Evolutionary conservation across 805 yeast species (phyloP), one percentile per base, ranked within the genome.

Genomic region (Candida stauntonica): DNA sequence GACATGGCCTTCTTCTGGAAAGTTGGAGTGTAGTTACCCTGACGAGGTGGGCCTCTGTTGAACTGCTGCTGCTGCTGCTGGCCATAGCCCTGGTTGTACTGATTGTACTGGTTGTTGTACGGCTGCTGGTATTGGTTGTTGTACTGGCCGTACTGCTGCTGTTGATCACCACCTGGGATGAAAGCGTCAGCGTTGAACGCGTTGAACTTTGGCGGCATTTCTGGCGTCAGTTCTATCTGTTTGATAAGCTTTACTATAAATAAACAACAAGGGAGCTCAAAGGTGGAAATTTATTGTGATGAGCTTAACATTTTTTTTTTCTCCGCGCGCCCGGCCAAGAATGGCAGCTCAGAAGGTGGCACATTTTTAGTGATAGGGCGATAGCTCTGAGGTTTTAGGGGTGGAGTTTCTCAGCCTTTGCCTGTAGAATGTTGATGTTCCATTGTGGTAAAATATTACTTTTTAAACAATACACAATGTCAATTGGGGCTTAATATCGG

Each of bases 171-270:
- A 17, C 47, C 47, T 6, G 70, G 68, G 20, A 34, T 43, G 39
- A 61, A 61, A 16, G 63, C 26, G 8, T 48, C 54, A 2, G 69
- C 61, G 39, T 50, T 59, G 17, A 35, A 38, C 1, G 61, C 52
- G 48, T 66, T 67, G 50, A 61, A 66, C 48, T 63, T 67, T 29
- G 72, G 72, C 42, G 71, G 71, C 68, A 63, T 53, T 19, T 20
- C n/a, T n/a, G n/a, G n/a, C n/a, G n/a, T n/a, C n/a, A n/a, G n/a
- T n/a, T n/a, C n/a, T n/a, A n/a, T n/a, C n/a, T n/a, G n/a, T n/a
- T n/a, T n/a, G n/a, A n/a, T n/a, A n/a, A n/a, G n/a, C n/a, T n/a
- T n/a, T n/a, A n/a, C n/a, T n/a, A n/a, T n/a, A n/a, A n/a, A n/a
- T n/a, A n/a, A n/a, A n/a, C n/a, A n/a, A 7, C 13, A 17, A 19